These are phyloP conservation scores for Pestalotiopsis sp. DNA, from an alignment of 2,329 filamentous ascomycete species.

Conservation along the genomic window DNA sequence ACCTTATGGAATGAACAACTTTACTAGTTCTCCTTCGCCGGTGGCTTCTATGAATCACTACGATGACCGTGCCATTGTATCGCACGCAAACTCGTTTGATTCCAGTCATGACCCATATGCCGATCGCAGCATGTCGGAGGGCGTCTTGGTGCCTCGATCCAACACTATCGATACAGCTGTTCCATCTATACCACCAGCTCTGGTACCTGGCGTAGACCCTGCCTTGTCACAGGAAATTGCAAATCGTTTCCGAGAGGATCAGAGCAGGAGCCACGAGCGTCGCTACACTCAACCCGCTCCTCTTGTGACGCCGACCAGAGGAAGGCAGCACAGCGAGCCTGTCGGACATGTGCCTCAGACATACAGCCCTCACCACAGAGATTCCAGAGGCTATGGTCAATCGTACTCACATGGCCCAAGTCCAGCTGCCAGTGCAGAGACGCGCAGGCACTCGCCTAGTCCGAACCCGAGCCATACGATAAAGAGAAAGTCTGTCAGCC, in stretches of 20 bases:
- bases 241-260: constrained; percentile 59
- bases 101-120: background rate
- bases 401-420: constrained; percentile 39
- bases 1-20: constrained; percentile 32
- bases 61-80: background rate
- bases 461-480: constrained; percentile 50
- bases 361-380: constrained; percentile 22
- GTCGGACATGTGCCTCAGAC: constrained; percentile 29
- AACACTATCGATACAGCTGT: constrained; percentile 39
- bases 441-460: constrained; percentile 42
- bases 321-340: constrained; percentile 38
- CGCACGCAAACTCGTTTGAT: constrained; percentile 20
- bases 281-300: constrained; percentile 45
- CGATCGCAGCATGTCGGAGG: background rate
- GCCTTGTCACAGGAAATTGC: constrained; percentile 58
- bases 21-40: constrained; percentile 34
- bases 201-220: constrained; percentile 65
- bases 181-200: constrained; percentile 55
- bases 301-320: constrained; percentile 44
- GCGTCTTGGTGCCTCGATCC: constrained; percentile 27
- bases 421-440: constrained; percentile 33
- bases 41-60: constrained; percentile 26
- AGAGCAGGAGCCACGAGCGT: constrained; percentile 43
- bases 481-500: constrained; percentile 70
- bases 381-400: constrained; percentile 32